A percentile compares a stretch with the other conserved stretches of the same genome.
Evolutionary conservation across 495 filamentous ascomycete genomes (phyloP).

Genomic region (Delitschia confertaspora): DNA sequence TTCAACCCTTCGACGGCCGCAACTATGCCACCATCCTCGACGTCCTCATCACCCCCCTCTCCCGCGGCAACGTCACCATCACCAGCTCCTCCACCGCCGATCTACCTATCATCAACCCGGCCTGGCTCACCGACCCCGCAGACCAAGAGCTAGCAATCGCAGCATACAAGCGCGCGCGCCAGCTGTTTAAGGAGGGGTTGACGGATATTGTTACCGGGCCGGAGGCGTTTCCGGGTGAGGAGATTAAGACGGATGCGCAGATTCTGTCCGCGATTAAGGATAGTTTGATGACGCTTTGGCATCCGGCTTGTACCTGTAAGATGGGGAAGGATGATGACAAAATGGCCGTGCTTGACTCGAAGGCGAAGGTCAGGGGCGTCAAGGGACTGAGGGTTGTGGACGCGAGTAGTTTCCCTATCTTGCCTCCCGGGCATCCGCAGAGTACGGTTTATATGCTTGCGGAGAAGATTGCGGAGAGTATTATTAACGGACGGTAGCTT

Average conservation of each 20-base stretch:
- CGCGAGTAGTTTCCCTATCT: slow-evolving; percentile 9
- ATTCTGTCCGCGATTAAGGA: slow-evolving; percentile 18
- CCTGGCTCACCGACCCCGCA: slow-evolving; percentile 22
- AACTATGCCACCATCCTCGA: slow-evolving; percentile 8
- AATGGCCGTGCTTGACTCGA: slow-evolving; percentile 15
- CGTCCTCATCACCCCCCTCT: slow-evolving; percentile 14
- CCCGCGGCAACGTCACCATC: slow-evolving; percentile 24
- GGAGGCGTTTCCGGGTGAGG: slow-evolving; percentile 20
- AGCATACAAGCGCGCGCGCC: slow-evolving; percentile 22
- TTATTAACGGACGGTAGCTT: neutral
- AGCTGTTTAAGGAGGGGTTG: neutral
- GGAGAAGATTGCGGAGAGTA: slow-evolving; percentile 15
- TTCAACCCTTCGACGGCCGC: slow-evolving; percentile 3
- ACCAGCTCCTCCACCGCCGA: slow-evolving; percentile 11
- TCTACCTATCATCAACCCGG: slow-evolving; percentile 25
- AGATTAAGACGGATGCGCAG: slow-evolving; percentile 23
- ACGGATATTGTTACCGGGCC: slow-evolving; percentile 10
- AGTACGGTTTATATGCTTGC: slow-evolving; percentile 16
- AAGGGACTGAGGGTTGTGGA: slow-evolving; percentile 16
- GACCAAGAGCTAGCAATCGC: slow-evolving; percentile 24
- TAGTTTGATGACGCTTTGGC: slow-evolving; percentile 8
- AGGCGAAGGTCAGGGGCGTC: slow-evolving; percentile 15
- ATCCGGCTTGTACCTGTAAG: slow-evolving; percentile 14
- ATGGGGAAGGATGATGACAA: slow-evolving; percentile 17
- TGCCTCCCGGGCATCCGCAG: slow-evolving; percentile 23